Evolutionary conservation across 192 early-diverging fungal genomes (phyloP).

Genomic region (Linnemannia zychae): DNA sequence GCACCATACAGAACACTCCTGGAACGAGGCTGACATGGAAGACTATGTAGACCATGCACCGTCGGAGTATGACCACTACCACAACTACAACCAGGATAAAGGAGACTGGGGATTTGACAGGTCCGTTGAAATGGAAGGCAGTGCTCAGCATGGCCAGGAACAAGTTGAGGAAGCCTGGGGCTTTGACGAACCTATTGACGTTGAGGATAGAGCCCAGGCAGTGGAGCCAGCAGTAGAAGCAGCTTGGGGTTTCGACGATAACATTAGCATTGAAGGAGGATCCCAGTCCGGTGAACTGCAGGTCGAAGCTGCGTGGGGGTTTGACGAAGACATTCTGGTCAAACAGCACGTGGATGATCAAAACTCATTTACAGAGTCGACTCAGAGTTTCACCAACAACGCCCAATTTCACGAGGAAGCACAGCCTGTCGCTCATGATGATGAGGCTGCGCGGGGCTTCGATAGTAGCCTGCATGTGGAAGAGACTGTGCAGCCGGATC

Average conservation of each 20-base stretch:
- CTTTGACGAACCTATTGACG: background rate
- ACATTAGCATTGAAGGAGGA: background rate
- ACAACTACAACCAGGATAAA: background rate
- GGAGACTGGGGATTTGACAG: constrained; percentile 1
- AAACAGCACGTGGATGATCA: constrained; percentile 7
- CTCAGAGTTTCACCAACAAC: background rate
- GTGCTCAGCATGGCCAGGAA: background rate
- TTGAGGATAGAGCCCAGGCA: background rate
- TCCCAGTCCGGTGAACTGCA: background rate
- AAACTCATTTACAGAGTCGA: background rate
- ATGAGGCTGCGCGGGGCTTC: constrained; percentile 27
- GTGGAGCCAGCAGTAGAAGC: background rate
- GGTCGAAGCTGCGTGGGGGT: constrained; percentile 29
- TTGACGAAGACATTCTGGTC: constrained; percentile 14
- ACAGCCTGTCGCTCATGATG: background rate
- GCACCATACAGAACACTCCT: background rate
- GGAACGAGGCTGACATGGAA: background rate
- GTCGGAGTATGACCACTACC: background rate
- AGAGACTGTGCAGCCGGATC: background rate
- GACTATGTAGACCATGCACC: background rate
- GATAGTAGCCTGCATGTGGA: constrained; percentile 12
- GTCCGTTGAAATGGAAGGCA: background rate
- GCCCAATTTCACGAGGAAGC: background rate
- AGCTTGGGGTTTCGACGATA: constrained; percentile 18
- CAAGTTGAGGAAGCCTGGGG: background rate